Conservation (phyloP, 2,329 filamentous ascomycete genomes). For the Fusarium succisae region DNA sequence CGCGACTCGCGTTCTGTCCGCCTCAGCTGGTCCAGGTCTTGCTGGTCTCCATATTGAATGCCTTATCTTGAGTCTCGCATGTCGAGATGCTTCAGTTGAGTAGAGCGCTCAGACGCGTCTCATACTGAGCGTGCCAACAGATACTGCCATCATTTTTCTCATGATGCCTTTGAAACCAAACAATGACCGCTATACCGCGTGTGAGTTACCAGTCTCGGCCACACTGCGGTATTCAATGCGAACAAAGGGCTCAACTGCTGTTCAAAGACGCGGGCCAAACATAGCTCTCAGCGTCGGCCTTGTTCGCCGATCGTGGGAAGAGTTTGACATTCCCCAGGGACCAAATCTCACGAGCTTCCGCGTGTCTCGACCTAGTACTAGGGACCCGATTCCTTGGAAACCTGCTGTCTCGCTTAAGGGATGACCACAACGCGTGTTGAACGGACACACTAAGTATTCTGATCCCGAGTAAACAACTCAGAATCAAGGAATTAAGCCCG, state of each 20-base stretch:
- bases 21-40: constrained; percentile 16
- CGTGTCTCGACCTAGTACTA: constrained; percentile 34
- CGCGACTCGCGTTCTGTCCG: constrained; percentile 10
- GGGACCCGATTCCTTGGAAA: constrained; percentile 33
- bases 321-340: constrained; percentile 32
- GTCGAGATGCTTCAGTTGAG: constrained; percentile 9
- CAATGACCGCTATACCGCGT: background rate
- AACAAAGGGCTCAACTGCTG: constrained; percentile 8
- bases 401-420: background rate
- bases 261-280: background rate
- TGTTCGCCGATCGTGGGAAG: constrained; percentile 18
- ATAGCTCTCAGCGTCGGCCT: constrained; percentile 19
- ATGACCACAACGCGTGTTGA: constrained; percentile 7
- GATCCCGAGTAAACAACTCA: constrained; percentile 2
- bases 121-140: background rate
- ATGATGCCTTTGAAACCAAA: background rate
- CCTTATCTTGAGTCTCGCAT: constrained; percentile 4
- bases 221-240: constrained; percentile 17
- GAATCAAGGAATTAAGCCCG: background rate
- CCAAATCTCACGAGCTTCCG: constrained; percentile 16
- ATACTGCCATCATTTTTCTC: background rate
- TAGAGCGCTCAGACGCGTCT: background rate
- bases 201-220: constrained; percentile 21
- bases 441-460: constrained; percentile 25
- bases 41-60: constrained; percentile 13